Evolutionary conservation across 805 yeast species (phyloP).

Genomic region (Zygosaccharomyces bisporus): DNA sequence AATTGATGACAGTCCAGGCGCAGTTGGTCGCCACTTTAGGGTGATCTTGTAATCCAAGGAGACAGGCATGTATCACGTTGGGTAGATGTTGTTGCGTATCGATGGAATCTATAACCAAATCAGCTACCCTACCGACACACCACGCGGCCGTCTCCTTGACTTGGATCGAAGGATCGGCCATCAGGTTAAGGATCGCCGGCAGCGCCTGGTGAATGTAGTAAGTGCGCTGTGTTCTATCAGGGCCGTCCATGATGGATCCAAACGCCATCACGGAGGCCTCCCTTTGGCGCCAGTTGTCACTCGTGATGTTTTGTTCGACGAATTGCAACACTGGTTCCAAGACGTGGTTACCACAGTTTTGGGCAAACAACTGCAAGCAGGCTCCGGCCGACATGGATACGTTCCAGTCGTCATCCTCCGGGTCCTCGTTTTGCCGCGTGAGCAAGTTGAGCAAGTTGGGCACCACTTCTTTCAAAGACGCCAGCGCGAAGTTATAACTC

Average conservation of each 20-base stretch:
- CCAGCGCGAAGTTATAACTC: conserved; percentile 76
- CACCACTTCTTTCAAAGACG: conserved; percentile 78
- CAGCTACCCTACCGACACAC: conserved; percentile 97
- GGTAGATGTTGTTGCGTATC: conserved; percentile 64
- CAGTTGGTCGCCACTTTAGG: conserved; percentile 95
- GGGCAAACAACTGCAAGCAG: conserved; percentile 90
- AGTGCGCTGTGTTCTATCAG: conserved; percentile 67
- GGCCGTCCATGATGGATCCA: conserved; percentile 95
- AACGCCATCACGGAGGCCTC: conserved; percentile 99
- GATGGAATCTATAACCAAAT: conserved; percentile 72
- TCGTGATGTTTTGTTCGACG: conserved; percentile 68
- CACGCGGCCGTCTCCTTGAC: conserved; percentile 97
- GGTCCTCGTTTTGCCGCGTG: conserved; percentile 86
- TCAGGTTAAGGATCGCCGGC: conserved; percentile 68
- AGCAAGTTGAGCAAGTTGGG: conserved; percentile 80
- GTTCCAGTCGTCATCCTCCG: conserved; percentile 96
- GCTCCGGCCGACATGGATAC: conserved; percentile 99
- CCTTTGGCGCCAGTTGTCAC: conserved; percentile 72
- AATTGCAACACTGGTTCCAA: conserved; percentile 81
- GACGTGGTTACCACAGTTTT: conserved; percentile 79
- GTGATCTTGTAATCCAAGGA: conserved; percentile 81
- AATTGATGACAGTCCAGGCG: conserved; percentile 94
- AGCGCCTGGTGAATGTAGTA: conserved; percentile 76
- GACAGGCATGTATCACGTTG: conserved; percentile 64
- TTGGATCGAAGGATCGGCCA: conserved; percentile 70